Evolutionary conservation across 495 filamentous ascomycete genomes (phyloP).

Genomic region (Podospora pseudoanserina): DNA sequence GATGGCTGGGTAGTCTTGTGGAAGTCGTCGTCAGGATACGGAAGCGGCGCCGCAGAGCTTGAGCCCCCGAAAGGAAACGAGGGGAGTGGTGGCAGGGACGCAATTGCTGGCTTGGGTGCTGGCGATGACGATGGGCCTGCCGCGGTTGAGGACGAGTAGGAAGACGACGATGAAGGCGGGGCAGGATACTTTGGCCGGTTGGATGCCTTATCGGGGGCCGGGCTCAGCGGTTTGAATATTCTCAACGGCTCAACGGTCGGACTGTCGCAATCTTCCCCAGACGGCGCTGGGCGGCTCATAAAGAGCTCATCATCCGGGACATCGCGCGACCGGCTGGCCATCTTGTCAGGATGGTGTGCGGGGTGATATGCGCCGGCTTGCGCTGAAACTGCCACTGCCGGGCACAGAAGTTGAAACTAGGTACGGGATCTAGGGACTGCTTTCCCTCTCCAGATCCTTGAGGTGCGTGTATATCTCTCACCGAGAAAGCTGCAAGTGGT

Average conservation of each 20-base stretch:
- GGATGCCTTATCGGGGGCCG: constrained; percentile 44
- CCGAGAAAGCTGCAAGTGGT: not conserved
- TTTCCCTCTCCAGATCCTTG: not conserved
- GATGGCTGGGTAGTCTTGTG: constrained; percentile 38
- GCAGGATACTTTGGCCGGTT: constrained; percentile 49
- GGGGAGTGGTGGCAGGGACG: constrained; percentile 38
- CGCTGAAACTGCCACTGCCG: not conserved
- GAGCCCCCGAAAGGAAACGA: constrained; percentile 61
- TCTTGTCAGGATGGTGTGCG: constrained; percentile 27
- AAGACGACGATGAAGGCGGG: constrained; percentile 43
- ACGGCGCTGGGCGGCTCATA: constrained; percentile 52
- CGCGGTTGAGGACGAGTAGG: constrained; percentile 2
- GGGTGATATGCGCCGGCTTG: constrained; percentile 8
- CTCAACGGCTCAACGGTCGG: constrained; percentile 80
- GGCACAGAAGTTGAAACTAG: not conserved
- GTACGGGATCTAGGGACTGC: not conserved
- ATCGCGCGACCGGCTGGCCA: constrained; percentile 46
- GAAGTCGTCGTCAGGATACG: constrained; percentile 73
- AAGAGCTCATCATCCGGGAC: constrained; percentile 75
- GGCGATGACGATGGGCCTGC: constrained; percentile 30
- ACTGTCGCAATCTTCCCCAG: constrained; percentile 53
- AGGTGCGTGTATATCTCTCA: not conserved
- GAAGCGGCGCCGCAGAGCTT: constrained; percentile 61
- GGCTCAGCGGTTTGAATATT: constrained; percentile 69
- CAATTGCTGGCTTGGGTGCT: constrained; percentile 26